A percentile compares a stretch with the other conserved stretches of the same genome.
Evolutionary conservation across 768 basidiomycete species (phyloP).

Genomic region (Fomitopsis serialis): DNA sequence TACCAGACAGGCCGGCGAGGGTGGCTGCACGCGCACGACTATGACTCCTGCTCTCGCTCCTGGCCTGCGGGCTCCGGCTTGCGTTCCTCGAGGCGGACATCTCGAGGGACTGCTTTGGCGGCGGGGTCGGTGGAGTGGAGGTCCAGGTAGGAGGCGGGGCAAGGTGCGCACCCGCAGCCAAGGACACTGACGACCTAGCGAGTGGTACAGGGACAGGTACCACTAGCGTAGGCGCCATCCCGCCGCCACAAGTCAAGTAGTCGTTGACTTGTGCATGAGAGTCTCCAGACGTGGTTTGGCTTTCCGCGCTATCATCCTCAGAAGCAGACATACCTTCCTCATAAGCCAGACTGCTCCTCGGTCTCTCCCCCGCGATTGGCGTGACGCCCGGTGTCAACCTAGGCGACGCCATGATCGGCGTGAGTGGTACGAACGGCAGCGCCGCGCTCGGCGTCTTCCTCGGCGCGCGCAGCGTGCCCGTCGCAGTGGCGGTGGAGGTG

Average conservation of each 20-base stretch:
- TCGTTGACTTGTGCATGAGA: background rate
- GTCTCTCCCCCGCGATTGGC: conserved; percentile 13
- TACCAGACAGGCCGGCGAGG: background rate
- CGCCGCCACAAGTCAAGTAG: background rate
- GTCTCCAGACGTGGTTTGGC: background rate
- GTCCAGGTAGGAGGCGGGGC: conserved; percentile 47
- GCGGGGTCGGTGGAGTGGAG: conserved; percentile 55
- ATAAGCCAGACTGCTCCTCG: background rate
- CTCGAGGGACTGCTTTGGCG: conserved; percentile 20
- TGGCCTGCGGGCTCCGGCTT: conserved; percentile 6
- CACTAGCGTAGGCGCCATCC: background rate
- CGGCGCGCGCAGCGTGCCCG: conserved; percentile 7
- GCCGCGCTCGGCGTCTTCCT: conserved; percentile 8
- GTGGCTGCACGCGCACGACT: background rate
- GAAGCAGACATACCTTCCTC: background rate
- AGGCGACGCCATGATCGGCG: conserved; percentile 59
- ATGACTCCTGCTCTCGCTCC: conserved; percentile 6
- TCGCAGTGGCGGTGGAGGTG: conserved; percentile 7
- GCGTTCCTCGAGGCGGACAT: background rate
- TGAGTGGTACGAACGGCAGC: conserved; percentile 32
- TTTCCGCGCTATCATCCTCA: background rate
- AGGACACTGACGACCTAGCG: background rate
- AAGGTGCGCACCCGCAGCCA: too few relatives aligned
- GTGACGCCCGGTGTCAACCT: conserved; percentile 39
- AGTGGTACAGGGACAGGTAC: background rate